Percentiles rank a stretch among this genome's conserved stretches.
Evolutionary conservation across 2,329 filamentous ascomycete genomes (phyloP).

Genomic region (Penicillium fuscoglaucum): DNA sequence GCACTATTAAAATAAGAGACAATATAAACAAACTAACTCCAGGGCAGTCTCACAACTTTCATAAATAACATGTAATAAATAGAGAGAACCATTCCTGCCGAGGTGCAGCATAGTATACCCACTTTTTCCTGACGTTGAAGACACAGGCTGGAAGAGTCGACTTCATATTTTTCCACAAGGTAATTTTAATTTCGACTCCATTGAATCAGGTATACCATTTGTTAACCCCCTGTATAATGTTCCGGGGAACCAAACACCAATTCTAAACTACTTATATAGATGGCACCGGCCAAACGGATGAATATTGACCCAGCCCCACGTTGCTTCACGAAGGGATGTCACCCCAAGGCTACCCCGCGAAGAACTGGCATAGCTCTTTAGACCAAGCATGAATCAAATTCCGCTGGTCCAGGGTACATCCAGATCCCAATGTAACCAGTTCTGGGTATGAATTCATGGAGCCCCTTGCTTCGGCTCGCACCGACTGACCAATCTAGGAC

Average conservation of each 20-base stretch:
- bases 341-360: background rate
- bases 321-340: background rate
- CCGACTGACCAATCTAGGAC: constrained; percentile 32
- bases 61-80: background rate
- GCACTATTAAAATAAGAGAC: background rate
- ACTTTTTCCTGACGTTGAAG: background rate
- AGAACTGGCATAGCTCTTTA: constrained; percentile 2
- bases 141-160: background rate
- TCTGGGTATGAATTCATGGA: constrained; percentile 20
- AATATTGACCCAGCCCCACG: constrained; percentile 11
- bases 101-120: background rate
- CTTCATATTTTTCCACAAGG: background rate
- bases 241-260: background rate
- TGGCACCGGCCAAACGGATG: constrained; percentile 9
- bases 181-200: no score
- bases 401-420: constrained; percentile 10
- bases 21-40: background rate
- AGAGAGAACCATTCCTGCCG: background rate
- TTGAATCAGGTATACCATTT: background rate
- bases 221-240: no score
- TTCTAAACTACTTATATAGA: background rate
- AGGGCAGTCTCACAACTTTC: background rate
- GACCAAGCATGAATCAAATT: constrained; percentile 21
- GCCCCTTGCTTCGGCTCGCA: constrained; percentile 4
- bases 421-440: constrained; percentile 13